Percentiles rank a stretch among this genome's conserved stretches.
These are phyloP conservation scores for Podospora appendiculata DNA, from an alignment of 495 filamentous ascomycete genomes.

Conservation along the genomic window DNA sequence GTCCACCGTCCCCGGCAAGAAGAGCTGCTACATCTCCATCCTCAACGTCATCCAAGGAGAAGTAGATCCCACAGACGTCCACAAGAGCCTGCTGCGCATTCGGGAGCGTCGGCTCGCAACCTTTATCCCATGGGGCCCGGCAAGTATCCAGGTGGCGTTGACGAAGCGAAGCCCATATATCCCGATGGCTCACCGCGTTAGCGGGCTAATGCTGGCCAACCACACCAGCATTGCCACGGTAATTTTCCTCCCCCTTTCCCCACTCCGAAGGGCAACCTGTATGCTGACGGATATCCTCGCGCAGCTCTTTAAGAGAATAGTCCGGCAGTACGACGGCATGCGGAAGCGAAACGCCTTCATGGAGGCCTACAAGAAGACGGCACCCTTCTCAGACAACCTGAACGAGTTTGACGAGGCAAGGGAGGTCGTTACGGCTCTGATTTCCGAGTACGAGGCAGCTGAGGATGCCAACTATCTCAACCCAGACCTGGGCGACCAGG, in stretches of 20 bases:
- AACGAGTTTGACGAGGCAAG: slow-evolving; percentile 91
- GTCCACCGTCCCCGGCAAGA: slow-evolving; percentile 88
- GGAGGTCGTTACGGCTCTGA: slow-evolving; percentile 79
- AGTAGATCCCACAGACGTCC: slow-evolving; percentile 92
- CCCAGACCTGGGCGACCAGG: slow-evolving; percentile 47
- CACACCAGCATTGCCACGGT: slow-evolving; percentile 93
- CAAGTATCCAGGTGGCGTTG: slow-evolving; percentile 92
- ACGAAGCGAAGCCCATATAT: slow-evolving; percentile 96
- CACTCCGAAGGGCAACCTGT: neutral
- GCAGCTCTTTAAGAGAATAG: slow-evolving; percentile 82
- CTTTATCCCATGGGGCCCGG: slow-evolving; percentile 99
- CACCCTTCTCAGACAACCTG: slow-evolving; percentile 82
- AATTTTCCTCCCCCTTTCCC: slow-evolving; percentile 14
- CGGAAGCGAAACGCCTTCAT: slow-evolving; percentile 95
- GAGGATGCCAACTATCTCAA: slow-evolving; percentile 84
- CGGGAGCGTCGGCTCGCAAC: slow-evolving; percentile 88
- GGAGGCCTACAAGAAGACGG: slow-evolving; percentile 90
- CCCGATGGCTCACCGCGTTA: slow-evolving; percentile 83
- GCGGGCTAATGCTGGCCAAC: slow-evolving; percentile 94
- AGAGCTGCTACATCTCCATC: slow-evolving; percentile 97
- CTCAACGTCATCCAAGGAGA: slow-evolving; percentile 98
- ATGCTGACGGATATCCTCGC: neutral
- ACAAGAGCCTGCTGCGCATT: slow-evolving; percentile 95
- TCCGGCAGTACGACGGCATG: slow-evolving; percentile 82
- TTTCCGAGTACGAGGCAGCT: slow-evolving; percentile 92